Evolutionary conservation across 2,329 filamentous ascomycete species (phyloP), one percentile per base, ranked within the genome.

Genomic region (Penicillium polonicum): DNA sequence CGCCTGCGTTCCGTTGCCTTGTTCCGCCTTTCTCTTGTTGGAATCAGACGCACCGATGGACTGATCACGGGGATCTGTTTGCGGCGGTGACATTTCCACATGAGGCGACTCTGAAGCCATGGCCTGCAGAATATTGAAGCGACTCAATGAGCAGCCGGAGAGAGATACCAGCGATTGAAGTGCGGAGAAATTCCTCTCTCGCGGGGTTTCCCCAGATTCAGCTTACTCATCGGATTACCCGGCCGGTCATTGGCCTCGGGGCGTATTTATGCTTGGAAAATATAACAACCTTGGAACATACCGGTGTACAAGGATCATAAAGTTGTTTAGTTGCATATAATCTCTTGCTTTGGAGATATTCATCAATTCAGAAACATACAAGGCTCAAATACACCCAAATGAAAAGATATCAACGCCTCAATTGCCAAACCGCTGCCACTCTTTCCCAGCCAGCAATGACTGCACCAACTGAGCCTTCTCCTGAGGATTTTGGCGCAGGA

Each of bases 1-100:
- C 64, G 79, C 80, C 55, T 81, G 81, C 17, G 77, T 76, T 74
- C 75, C 76, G 73, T 73, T 75, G 64, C 65, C 60, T 51, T 71
- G 71, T 71, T 77, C 76, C 69, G 74, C 74, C 62, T 76, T 77
- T 66, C 76, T 72, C 70, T 78, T 78, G 44, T 65, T 64, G 31
- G 67, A 66, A 48, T 73, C 71, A n/a, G 60, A 61, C 35, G 64
- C 52, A 25, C 66, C 62, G 23, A 65, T 54, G 33, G 61, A 56
- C 45, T 67, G 68, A n/a, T 70, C 70, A 12, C 58, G 65, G 51
- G 60, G 46, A 1, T 58, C 65, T 15, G 62, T 54, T 58, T 65
- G 66, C 19, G 68, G 65, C 29, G 68, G 55, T 35, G 60, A 64
- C 27, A 52, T 65, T 42, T 73, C 70, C 13, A 70, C 35, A 35